Evolutionary conservation across 106 monocot species (phyloP).

Genomic region (Acanthochlamys bracteata): DNA sequence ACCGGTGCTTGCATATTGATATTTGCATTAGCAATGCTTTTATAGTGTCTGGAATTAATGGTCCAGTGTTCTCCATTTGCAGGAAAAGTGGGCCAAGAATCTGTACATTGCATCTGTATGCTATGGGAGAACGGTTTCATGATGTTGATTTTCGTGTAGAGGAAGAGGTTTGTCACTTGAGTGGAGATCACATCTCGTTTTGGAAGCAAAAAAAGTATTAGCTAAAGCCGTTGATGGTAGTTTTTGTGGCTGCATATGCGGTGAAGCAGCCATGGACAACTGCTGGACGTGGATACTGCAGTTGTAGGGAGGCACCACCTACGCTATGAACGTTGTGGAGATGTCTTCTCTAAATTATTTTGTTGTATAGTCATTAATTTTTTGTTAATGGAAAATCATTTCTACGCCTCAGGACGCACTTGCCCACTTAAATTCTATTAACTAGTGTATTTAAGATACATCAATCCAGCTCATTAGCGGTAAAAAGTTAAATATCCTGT

Average conservation of each 20-base stretch:
- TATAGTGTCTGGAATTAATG: not conserved
- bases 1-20: not conserved
- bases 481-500: no score
- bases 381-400: not conserved
- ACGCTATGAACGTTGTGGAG: not conserved
- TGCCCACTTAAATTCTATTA: no score
- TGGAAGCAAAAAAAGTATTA: not conserved
- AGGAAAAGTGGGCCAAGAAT: conserved; percentile 94
- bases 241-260: not conserved
- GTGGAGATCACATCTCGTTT: not conserved
- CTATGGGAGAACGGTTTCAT: conserved; percentile 85
- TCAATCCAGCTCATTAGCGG: no score
- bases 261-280: not conserved
- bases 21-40: not conserved
- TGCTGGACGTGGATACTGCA: not conserved
- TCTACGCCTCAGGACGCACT: no score
- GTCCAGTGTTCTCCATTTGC: conserved; percentile 5
- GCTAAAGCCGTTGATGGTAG: not conserved
- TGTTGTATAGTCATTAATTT: conserved; percentile 22
- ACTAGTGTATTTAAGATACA: no score
- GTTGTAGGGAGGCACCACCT: conserved; percentile 3
- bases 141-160: not conserved
- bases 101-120: conserved; percentile 79
- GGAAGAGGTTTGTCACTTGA: not conserved
- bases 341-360: conserved; percentile 8